These are phyloP conservation scores for Chlorella sp. DNA, from an alignment of 139 green algal genomes.

Conservation along the genomic window DNA sequence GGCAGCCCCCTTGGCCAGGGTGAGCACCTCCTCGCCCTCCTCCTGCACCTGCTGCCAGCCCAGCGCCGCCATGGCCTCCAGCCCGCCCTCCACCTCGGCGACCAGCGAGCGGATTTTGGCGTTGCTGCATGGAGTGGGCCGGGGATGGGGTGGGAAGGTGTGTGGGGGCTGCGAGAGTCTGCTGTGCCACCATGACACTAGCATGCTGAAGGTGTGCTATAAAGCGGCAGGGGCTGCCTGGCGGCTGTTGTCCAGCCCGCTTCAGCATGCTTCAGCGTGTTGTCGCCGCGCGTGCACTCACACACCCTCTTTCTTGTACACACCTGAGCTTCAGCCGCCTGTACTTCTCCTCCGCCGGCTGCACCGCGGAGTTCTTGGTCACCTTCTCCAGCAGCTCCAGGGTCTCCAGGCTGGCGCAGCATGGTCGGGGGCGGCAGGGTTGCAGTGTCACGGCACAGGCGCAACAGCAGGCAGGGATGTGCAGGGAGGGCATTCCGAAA, in stretches of 20 bases:
- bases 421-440: not conserved
- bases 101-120: conserved; percentile 42
- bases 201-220: no score
- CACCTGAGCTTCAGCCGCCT: conserved; percentile 27
- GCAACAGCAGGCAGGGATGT: no score
- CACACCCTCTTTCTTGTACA: no score
- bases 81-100: conserved; percentile 27
- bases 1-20: conserved; percentile 21
- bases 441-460: no score
- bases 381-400: conserved; percentile 52
- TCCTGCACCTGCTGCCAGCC: conserved; percentile 52
- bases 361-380: conserved; percentile 34
- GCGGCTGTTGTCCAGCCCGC: no score
- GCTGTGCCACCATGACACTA: no score
- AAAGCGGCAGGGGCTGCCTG: no score
- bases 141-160: not conserved
- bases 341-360: conserved; percentile 41
- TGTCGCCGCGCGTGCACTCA: no score
- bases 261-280: no score
- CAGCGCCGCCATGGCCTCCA: conserved; percentile 42
- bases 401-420: not conserved
- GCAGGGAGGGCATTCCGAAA: no score
- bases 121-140: conserved; percentile 12
- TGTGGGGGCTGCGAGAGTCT: no score
- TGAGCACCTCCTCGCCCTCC: conserved; percentile 31